Evolutionary conservation across 768 basidiomycete species (phyloP), one percentile per base, ranked within the genome.

Genomic region (Auriculariales sp.): DNA sequence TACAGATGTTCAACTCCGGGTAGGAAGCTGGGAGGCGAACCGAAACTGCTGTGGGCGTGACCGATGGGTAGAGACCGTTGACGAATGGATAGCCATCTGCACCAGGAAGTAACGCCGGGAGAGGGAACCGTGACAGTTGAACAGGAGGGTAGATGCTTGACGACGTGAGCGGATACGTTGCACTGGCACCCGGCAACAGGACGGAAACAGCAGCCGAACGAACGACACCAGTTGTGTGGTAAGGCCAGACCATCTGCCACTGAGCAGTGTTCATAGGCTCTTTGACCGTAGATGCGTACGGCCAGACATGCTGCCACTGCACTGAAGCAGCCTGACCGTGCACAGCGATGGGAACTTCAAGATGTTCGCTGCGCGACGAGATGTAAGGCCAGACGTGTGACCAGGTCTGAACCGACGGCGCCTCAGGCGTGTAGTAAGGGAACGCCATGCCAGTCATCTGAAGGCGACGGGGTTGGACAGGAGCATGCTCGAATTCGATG

Each of bases 351-450:
- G n/a, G n/a, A n/a, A n/a, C n/a, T n/a, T n/a, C n/a, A n/a, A n/a
- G n/a, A 5, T 6, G 6, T 44, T 25, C 22, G 12, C 39, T 44
- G 14, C 39, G 12, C 19, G 39, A 44, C 22, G 9, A 12, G 29
- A 7, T 42, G 36, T 67, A 64, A 2, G 66, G 66, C 64, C 66
- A 69, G 28, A 64, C 61, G 52, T 64, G 56, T 6, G 47, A 32
- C 65, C 64, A 68, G 14, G 56, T 60, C 15, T 45, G 39, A 27
- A 51, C 49, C 17, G 39, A 45, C 29, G 47, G 51, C 6, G 56
- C 17, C n/a, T 53, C 55, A 45, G 0, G 50, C 46, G 24, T 24
- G 28, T 51, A 47, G 46, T 35, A 51, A 6, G 50, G 50, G 33
- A 47, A 47, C 1, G 33, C 35, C 24, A 15, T 24, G 17, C 32